Base-by-base conservation (phyloP, 2,329 filamentous ascomycete species). In the Trichoderma brevicompactum region DNA sequence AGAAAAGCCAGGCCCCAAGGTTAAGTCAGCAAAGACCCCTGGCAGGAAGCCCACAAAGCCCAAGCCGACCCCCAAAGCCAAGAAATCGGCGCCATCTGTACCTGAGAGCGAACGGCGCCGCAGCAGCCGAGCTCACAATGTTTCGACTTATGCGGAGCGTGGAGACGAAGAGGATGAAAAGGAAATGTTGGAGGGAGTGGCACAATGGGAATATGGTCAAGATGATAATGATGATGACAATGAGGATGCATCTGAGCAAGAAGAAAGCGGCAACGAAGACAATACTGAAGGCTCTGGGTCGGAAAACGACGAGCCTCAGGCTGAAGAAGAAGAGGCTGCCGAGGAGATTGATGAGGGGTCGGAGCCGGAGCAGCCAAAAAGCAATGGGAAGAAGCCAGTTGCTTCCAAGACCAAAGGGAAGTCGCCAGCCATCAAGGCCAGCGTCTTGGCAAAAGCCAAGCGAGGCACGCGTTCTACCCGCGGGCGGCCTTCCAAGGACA, bases 151-250 rank as follows among this genome's bases (percentile, higher is more conserved):
- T 68, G 79, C 81, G 23, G 85, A 88, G 72, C 81, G 85, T 38
- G 83, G 86, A 64, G 84, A 84, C 10, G 80, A 81, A 10, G 84
- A 85, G 55, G 85, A 87, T 66, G 85, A 87, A 66, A 81, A 85
- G 68, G 85, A 87, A 72, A 88, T 87, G 85, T 76, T 86, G 28
- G 81, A 85, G 53, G 85, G 85, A 2, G 85, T 87, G 5, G 84
- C 85, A 1, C 78, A 85, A 71, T 88, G 85, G 85, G 79, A 83
- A 28, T 87, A 87, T 54, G 70, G 68, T 7, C 66, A 67, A 10
- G 68, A 65, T 3, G 64, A 62, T 5, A 70, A 68, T 10, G 68
- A 68, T 12, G 59, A 69, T 17, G 66, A 50, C n/a, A 58, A 69
- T 23, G 66, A 52, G 28, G 67, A 68, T 3, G 70, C 66, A 5